These are phyloP conservation scores for Paspalum notatum DNA, from an alignment of 176 grass and related monocot species.

Conservation along the genomic window DNA sequence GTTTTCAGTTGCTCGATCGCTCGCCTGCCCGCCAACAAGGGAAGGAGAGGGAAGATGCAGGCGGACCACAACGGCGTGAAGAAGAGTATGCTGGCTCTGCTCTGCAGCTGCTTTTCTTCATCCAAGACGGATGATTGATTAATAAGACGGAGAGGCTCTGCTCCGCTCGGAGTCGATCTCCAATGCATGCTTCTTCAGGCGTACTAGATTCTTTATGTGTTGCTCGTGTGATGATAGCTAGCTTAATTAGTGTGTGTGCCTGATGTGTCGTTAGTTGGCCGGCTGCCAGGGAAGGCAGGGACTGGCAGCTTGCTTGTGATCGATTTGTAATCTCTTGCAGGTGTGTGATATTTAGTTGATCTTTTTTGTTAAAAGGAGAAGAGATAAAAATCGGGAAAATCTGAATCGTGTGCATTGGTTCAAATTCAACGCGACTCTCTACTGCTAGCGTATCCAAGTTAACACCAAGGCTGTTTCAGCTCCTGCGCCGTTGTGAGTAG, in stretches of 20 bases:
- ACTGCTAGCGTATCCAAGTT: neutral
- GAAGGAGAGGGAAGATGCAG: neutral
- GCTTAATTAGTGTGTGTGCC: neutral
- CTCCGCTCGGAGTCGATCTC: neutral
- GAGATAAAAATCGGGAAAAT: too few relatives aligned
- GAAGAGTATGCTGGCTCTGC: slow-evolving; percentile 35
- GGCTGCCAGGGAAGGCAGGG: neutral
- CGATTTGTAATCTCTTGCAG: too few relatives aligned
- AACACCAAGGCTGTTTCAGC: neutral
- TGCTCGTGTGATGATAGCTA: neutral
- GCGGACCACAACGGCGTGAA: slow-evolving; percentile 28
- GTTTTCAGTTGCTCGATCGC: neutral
- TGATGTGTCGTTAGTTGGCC: neutral
- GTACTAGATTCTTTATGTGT: neutral
- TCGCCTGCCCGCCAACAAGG: too few relatives aligned
- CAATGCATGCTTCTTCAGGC: neutral
- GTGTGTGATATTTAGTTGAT: too few relatives aligned
- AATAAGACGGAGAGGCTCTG: too few relatives aligned
- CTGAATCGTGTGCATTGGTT: too few relatives aligned
- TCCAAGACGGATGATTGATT: slow-evolving; percentile 28
- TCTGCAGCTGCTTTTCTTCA: slow-evolving; percentile 40
- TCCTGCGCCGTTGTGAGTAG: neutral
- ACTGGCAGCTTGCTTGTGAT: neutral
- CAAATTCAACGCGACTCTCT: too few relatives aligned
- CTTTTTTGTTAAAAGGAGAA: too few relatives aligned